Evolutionary conservation across 306 rosid genomes (phyloP).

Genomic region (Bauhinia variegata): DNA sequence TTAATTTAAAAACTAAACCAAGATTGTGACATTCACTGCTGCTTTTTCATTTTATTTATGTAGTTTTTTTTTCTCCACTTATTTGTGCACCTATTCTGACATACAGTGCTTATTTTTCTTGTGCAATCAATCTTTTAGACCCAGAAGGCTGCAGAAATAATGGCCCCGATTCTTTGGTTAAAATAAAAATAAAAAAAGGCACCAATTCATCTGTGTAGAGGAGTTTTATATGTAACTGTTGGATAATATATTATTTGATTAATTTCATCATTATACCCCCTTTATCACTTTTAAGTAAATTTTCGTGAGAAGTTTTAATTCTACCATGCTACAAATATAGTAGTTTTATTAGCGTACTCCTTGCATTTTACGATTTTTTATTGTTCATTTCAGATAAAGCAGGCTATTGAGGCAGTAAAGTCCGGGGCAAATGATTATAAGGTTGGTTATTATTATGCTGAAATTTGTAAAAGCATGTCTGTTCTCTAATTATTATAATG

Average conservation of each 20-base stretch:
- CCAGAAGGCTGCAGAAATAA: not conserved
- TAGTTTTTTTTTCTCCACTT: constrained; percentile 32
- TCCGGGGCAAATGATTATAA: constrained; percentile 53
- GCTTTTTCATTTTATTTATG: constrained; percentile 17
- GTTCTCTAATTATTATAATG: constrained; percentile 11
- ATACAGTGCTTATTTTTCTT: no score
- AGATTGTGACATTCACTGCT: constrained; percentile 1
- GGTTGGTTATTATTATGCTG: constrained; percentile 56
- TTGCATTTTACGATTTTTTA: constrained; percentile 30
- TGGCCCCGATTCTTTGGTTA: no score
- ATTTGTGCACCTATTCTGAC: not conserved
- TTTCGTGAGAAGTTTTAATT: constrained; percentile 21
- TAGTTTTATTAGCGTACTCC: not conserved
- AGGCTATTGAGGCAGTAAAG: constrained; percentile 63
- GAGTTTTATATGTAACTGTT: constrained; percentile 16
- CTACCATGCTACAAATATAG: not conserved
- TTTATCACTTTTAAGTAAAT: constrained; percentile 4
- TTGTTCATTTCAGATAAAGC: constrained; percentile 55
- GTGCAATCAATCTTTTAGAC: constrained; percentile 2
- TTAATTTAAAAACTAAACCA: constrained; percentile 2
- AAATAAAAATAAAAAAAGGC: not conserved
- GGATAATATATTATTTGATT: constrained; percentile 15
- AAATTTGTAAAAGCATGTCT: not conserved
- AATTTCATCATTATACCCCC: not conserved
- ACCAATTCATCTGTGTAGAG: not conserved